phyloP scores from a whole-genome alignment of 2,329 filamentous ascomycete species.

The Calonectria fujianensis region DNA sequence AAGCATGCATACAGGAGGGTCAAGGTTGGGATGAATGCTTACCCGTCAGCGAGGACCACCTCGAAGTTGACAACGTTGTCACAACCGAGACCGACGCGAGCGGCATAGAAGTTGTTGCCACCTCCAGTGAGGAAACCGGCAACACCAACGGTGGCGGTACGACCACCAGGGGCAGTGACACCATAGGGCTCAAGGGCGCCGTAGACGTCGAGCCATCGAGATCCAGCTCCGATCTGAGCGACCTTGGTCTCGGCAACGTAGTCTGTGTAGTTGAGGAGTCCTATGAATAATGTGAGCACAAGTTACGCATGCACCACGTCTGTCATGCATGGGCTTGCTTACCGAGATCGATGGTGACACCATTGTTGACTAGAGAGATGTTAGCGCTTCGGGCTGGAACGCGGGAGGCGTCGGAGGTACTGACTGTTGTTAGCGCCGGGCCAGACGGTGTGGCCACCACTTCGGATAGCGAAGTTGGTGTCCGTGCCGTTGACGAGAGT shows the following conservation, averaged over 20 bases:
- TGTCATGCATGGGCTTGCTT: neutral
- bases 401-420: neutral
- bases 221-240: constrained; percentile 61
- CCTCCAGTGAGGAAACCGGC: constrained; percentile 55
- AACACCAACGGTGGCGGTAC: constrained; percentile 59
- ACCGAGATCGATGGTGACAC: constrained; percentile 55
- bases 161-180: constrained; percentile 65
- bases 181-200: constrained; percentile 55
- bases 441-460: constrained; percentile 59
- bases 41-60: constrained; percentile 63
- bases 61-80: constrained; percentile 64
- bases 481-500: constrained; percentile 42
- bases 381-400: neutral
- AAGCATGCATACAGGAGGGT: neutral
- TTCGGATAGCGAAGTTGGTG: constrained; percentile 56
- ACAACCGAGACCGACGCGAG: constrained; percentile 62
- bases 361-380: constrained; percentile 43
- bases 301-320: neutral
- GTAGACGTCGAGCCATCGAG: constrained; percentile 63
- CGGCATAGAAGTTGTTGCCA: constrained; percentile 56
- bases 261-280: constrained; percentile 53
- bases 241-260: constrained; percentile 49
- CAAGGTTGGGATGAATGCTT: neutral
- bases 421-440: constrained; percentile 51
- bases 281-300: constrained; percentile 1